These are phyloP conservation scores for Asterella californica DNA, from an alignment of 225 moss, liverwort and hornwort species.

Conservation along the genomic window DNA sequence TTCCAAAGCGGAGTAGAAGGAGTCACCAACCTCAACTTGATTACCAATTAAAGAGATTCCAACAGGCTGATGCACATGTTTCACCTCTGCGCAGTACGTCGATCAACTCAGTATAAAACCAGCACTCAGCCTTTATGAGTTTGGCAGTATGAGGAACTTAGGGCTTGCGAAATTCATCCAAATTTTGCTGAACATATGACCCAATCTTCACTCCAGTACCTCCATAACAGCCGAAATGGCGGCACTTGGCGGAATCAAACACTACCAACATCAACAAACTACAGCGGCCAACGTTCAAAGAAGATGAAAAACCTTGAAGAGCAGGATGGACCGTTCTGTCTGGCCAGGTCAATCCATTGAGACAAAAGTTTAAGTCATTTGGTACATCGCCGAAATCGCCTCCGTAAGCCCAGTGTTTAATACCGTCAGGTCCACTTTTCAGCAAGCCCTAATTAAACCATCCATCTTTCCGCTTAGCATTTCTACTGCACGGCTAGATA, in stretches of 20 bases:
- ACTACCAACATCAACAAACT: too few species aligned
- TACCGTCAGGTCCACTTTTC: slow-evolving; percentile 65
- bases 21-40: slow-evolving; percentile 52
- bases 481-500: background rate
- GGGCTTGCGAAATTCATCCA: background rate
- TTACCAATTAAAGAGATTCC: slow-evolving; percentile 54
- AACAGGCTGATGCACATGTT: slow-evolving; percentile 77
- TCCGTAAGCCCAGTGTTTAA: slow-evolving; percentile 93
- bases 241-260: background rate
- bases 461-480: background rate
- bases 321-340: slow-evolving; percentile 86
- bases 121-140: background rate
- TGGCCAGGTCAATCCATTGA: slow-evolving; percentile 94
- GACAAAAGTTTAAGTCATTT: slow-evolving; percentile 90
- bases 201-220: background rate
- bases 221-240: too few species aligned
- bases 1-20: background rate
- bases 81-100: slow-evolving; percentile 69
- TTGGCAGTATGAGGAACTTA: background rate
- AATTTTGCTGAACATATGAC: background rate
- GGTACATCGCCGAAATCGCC: slow-evolving; percentile 97
- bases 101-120: slow-evolving; percentile 6
- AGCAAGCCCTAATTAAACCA: slow-evolving; percentile 60
- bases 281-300: background rate
- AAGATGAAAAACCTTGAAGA: slow-evolving; percentile 57